Conservation (phyloP, 116 monocot genomes). For the Trichopus zeylanicus region DNA sequence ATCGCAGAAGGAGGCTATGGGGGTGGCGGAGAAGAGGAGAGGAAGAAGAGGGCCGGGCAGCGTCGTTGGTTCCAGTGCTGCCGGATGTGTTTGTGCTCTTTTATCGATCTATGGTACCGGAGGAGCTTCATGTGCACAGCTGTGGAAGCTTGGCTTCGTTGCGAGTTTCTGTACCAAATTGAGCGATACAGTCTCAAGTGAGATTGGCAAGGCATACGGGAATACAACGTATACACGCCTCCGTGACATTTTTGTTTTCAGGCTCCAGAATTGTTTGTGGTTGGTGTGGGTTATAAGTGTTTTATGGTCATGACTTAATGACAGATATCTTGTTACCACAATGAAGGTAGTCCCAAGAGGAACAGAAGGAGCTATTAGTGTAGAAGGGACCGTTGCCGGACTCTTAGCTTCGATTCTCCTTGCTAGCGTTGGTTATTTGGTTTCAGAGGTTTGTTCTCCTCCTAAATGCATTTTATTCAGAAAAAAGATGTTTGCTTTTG, state of each 20-base stretch:
- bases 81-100: constrained; percentile 74
- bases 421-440: constrained; percentile 44
- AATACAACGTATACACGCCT: constrained; percentile 59
- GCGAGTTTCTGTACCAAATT: constrained; percentile 93
- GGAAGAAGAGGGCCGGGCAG: constrained; percentile 92
- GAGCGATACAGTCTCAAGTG: constrained; percentile 93
- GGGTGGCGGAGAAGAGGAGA: constrained; percentile 84
- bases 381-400: constrained; percentile 88
- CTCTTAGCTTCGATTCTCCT: constrained; percentile 73
- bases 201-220: constrained; percentile 96
- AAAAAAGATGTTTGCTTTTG: not conserved
- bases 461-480: not conserved
- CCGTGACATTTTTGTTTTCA: no score
- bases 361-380: constrained; percentile 91
- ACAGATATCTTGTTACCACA: constrained; percentile 82
- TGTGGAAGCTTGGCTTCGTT: constrained; percentile 88
- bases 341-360: constrained; percentile 89
- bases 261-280: not conserved
- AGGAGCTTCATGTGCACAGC: constrained; percentile 26
- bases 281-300: not conserved
- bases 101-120: constrained; percentile 60
- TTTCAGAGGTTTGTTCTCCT: constrained; percentile 48
- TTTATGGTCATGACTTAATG: constrained; percentile 10
- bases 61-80: constrained; percentile 87
- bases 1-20: constrained; percentile 78